phyloP scores from a whole-genome alignment of 129 eudicot genomes.

The Chrysanthemum seticuspe region DNA sequence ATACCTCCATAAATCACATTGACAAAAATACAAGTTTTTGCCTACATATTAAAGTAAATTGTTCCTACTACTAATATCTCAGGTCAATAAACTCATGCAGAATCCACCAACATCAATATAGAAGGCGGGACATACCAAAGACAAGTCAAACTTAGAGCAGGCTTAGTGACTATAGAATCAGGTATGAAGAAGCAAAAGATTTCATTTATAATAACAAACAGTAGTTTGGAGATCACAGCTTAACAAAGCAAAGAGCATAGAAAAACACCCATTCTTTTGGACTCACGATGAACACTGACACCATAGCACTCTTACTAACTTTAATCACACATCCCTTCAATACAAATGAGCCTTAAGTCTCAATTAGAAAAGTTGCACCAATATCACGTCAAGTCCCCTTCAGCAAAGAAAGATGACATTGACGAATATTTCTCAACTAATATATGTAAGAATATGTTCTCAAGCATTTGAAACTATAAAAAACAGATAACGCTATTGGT shows the following conservation, averaged over 20 bases:
- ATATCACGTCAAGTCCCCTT: not conserved
- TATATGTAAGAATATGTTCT: not conserved
- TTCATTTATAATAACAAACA: not conserved
- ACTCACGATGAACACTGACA: too few relatives aligned
- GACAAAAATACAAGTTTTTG: not conserved
- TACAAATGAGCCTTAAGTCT: too few relatives aligned
- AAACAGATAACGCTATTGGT: not conserved
- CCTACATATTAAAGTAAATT: not conserved
- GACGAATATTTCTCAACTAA: not conserved
- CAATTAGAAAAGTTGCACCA: too few relatives aligned
- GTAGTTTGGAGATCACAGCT: not conserved
- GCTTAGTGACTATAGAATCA: not conserved
- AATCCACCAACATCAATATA: too few relatives aligned
- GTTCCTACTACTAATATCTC: not conserved
- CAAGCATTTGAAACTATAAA: not conserved
- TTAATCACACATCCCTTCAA: not conserved
- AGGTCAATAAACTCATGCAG: not conserved
- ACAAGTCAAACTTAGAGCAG: not conserved
- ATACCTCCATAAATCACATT: too few relatives aligned
- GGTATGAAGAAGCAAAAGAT: not conserved
- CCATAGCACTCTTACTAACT: too few relatives aligned
- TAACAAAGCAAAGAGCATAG: not conserved
- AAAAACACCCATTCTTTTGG: too few relatives aligned
- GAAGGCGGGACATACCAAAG: not conserved
- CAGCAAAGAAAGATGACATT: not conserved